Evolutionary conservation across 2,329 filamentous ascomycete genomes (phyloP).

Genomic region (Colletotrichum kahawae): DNA sequence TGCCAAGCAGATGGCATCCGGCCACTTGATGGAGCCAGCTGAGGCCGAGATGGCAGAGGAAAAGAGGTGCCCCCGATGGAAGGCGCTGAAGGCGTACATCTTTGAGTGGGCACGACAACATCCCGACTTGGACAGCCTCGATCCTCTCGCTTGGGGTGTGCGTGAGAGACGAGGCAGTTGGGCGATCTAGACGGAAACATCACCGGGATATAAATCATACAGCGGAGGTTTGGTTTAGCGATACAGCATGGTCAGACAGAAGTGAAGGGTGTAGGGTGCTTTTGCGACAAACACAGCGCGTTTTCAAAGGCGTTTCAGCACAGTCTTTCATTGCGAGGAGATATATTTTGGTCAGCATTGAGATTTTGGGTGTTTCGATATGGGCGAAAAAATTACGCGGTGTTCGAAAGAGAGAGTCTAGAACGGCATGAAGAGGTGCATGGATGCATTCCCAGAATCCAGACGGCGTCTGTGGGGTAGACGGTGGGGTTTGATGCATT

Average conservation of each 20-base stretch:
- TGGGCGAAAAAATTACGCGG: not conserved
- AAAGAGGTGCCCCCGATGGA: conserved; percentile 75
- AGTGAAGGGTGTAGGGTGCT: not conserved
- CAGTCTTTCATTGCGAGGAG: not conserved
- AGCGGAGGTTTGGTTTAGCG: not conserved
- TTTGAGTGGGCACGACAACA: conserved; percentile 90
- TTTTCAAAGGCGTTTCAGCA: conserved; percentile 8
- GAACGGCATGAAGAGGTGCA: conserved; percentile 1
- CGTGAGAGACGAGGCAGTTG: conserved; percentile 72
- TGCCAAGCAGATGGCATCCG: conserved; percentile 62
- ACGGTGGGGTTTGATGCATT: not conserved
- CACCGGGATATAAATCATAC: too few species aligned
- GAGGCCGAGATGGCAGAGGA: conserved; percentile 46
- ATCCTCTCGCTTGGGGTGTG: conserved; percentile 70
- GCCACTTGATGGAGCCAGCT: conserved; percentile 71
- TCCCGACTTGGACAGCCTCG: conserved; percentile 69
- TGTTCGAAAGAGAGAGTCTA: not conserved
- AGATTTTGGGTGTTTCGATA: conserved; percentile 8
- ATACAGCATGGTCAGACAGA: not conserved
- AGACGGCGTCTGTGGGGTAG: conserved; percentile 9
- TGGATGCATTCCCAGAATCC: not conserved
- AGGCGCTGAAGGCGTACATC: conserved; percentile 82
- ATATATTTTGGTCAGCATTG: not conserved
- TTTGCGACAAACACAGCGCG: not conserved
- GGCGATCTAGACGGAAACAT: conserved; percentile 52